Percentiles rank a stretch among this genome's conserved stretches.
These are phyloP conservation scores for Filobasidium wieringae DNA, from an alignment of 768 basidiomycete species.

Conservation along the genomic window DNA sequence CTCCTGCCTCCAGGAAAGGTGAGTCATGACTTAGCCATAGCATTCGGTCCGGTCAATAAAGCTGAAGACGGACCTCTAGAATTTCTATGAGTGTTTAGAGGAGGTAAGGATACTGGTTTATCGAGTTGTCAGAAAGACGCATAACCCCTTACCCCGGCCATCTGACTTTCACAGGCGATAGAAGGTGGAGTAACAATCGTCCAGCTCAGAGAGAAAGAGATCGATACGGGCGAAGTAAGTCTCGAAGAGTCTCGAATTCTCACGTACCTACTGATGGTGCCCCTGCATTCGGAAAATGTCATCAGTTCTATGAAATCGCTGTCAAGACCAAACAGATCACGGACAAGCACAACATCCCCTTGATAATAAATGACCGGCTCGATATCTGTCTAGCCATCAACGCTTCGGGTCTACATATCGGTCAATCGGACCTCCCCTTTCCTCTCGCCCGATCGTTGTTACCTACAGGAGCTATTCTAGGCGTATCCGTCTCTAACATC, in stretches of 20 bases:
- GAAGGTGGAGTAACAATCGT: constrained; percentile 80
- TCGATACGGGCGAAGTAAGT: constrained; percentile 66
- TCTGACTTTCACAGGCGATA: constrained; percentile 48
- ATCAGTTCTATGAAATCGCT: constrained; percentile 67
- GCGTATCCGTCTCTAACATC: constrained; percentile 61
- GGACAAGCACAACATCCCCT: constrained; percentile 61
- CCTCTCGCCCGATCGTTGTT: constrained; percentile 55
- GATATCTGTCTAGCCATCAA: constrained; percentile 64
- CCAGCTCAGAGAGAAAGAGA: constrained; percentile 74
- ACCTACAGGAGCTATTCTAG: constrained; percentile 59
- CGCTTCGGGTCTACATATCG: constrained; percentile 67
- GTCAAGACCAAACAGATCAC: constrained; percentile 57
- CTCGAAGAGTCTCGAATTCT: background rate
- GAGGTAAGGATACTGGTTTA: constrained; percentile 43
- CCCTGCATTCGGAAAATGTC: background rate
- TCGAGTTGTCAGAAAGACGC: background rate
- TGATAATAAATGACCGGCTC: constrained; percentile 57
- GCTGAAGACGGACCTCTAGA: constrained; percentile 39
- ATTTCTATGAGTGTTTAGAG: constrained; percentile 62
- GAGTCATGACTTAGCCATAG: background rate
- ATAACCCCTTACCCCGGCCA: background rate
- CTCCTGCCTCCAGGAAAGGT: constrained; percentile 68
- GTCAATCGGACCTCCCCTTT: constrained; percentile 75
- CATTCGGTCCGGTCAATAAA: background rate
- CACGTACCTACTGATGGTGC: background rate